Evolutionary conservation across 495 filamentous ascomycete genomes (phyloP), one percentile per base, ranked within the genome.

Genomic region (Tuber brumale): DNA sequence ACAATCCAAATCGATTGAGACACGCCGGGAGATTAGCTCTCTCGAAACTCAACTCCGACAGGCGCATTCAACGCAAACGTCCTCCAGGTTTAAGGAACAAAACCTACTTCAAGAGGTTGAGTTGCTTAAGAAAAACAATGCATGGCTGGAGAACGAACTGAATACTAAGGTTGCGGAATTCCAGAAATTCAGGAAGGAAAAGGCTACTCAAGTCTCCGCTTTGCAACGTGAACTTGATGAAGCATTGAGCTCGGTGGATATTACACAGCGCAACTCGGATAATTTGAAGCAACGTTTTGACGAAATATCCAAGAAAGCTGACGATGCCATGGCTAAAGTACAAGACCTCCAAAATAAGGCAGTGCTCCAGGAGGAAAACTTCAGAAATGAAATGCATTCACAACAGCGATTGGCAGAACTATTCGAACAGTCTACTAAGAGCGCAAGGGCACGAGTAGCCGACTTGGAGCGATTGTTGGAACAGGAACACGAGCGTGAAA

Each of bases 181-280:
- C 70, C 88, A 93, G 75, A 97, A 94, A 78, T 96, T 92, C 86
- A 90, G 96, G 74, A 98, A 97, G 80, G 95, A 99, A 83, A 98
- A 97, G 87, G 90, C 90, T 79, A 89, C 92, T 0, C 90, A 92
- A 31, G 92, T 97, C 79, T 86, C 93, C 18, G 92, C 95, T 81
- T 89, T 99, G 43, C 93, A 97, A 82, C 92, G 93, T 23, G 88
- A 91, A 71, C 92, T 94, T 78, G 95, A 97, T 74, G 95, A 98
- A 78, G 89, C 91, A 41, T 90, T 86, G 76, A 89, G 90, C 14
- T 91, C 85, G 14, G 87, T 94, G 69, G 93, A 97, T 72, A 89
- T 91, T 16, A 86, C 95, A 5, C 90, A 91, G 75, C 89, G 91
- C 27, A 93, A 89, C 69, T 93, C 97, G 83, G 91, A 93, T 74